Conservation (phyloP, 1,284 basidiomycete species). For the Irpex sp. region DNA sequence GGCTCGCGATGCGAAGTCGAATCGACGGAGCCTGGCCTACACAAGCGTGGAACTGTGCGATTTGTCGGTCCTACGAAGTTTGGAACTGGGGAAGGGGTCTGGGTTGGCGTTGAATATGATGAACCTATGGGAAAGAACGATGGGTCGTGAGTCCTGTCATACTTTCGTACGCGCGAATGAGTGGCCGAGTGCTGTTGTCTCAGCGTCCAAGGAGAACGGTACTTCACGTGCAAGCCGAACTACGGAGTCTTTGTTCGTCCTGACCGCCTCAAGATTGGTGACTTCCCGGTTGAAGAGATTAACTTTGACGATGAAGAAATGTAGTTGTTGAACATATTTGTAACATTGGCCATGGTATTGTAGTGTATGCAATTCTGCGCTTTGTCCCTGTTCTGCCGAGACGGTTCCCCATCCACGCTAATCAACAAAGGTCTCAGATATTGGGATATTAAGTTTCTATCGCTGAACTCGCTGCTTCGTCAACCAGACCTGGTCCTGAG, state of each 20-base stretch:
- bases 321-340: conserved; percentile 30
- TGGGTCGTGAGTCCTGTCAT: conserved; percentile 68
- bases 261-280: conserved; percentile 80
- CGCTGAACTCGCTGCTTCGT: too few relatives aligned
- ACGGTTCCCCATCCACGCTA: too few relatives aligned
- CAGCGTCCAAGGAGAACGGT: conserved; percentile 82
- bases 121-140: conserved; percentile 97
- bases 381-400: too few relatives aligned
- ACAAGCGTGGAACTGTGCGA: conserved; percentile 79
- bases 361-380: too few relatives aligned
- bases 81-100: conserved; percentile 60
- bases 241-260: conserved; percentile 88
- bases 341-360: too few relatives aligned
- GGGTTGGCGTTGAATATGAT: conserved; percentile 96
- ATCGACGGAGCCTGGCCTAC: conserved; percentile 58
- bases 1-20: conserved; percentile 86
- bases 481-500: too few relatives aligned
- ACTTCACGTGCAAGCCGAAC: conserved; percentile 77
- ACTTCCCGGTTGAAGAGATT: conserved; percentile 83
- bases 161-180: not conserved
- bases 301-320: conserved; percentile 75
- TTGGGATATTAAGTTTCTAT: too few relatives aligned
- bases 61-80: conserved; percentile 86
- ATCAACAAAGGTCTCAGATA: too few relatives aligned
- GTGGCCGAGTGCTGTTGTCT: conserved; percentile 8